A percentile compares a stretch with the other conserved stretches of the same genome.
These are phyloP conservation scores for Candida succiphila DNA, from an alignment of 805 yeast species.

Conservation along the genomic window DNA sequence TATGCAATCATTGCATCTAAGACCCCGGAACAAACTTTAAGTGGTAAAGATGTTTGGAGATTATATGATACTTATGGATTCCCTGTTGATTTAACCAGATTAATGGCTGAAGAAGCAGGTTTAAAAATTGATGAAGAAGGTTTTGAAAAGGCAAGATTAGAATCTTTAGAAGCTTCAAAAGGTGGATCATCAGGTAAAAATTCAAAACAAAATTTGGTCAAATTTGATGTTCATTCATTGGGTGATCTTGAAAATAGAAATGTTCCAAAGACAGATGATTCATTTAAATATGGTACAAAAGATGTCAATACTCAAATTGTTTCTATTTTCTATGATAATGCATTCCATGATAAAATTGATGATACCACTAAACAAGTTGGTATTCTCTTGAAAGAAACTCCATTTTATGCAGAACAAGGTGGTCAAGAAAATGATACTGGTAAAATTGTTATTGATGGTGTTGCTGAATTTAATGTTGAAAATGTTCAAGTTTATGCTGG, in stretches of 20 bases:
- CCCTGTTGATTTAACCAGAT: constrained; percentile 95
- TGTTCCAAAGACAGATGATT: constrained; percentile 78
- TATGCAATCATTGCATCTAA: constrained; percentile 79
- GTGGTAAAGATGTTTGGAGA: constrained; percentile 97
- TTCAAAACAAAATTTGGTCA: constrained; percentile 49
- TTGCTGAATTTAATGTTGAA: constrained; percentile 77
- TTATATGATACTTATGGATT: constrained; percentile 97
- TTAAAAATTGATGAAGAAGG: constrained; percentile 86
- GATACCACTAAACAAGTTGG: constrained; percentile 43
- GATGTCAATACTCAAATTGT: constrained; percentile 61
- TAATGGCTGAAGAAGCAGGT: constrained; percentile 98
- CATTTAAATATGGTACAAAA: constrained; percentile 62
- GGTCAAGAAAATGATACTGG: constrained; percentile 98
- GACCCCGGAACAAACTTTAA: constrained; percentile 62
- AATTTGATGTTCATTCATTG: constrained; percentile 86
- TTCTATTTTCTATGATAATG: constrained; percentile 59
- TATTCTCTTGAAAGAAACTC: constrained; percentile 76
- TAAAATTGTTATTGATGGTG: constrained; percentile 79
- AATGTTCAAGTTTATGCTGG: constrained; percentile 93
- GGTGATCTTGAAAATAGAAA: constrained; percentile 55
- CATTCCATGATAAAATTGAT: constrained; percentile 40
- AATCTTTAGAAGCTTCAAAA: constrained; percentile 91
- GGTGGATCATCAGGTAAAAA: constrained; percentile 53
- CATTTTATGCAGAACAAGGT: constrained; percentile 98
- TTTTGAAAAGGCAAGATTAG: constrained; percentile 83